A percentile compares a stretch with the other conserved stretches of the same genome.
Evolutionary conservation across 331 rosid genomes (phyloP).

Genomic region (Prunus yedoensis): DNA sequence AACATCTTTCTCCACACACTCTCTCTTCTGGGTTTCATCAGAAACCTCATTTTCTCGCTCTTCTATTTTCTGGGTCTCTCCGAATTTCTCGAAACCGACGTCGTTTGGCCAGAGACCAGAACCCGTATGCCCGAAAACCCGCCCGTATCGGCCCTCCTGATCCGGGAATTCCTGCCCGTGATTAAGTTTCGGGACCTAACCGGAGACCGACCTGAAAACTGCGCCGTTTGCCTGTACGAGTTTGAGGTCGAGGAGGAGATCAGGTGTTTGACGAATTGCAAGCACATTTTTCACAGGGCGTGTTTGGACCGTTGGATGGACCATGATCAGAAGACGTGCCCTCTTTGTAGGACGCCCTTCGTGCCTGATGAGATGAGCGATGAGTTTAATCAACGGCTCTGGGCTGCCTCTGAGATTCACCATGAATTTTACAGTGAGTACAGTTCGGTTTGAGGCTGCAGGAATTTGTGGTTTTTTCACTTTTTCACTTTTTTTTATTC

Average conservation of each 20-base stretch:
- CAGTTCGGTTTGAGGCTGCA: conserved; percentile 38
- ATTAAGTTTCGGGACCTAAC: conserved; percentile 39
- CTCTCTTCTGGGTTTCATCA: conserved; percentile 63
- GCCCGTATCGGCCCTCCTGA: conserved; percentile 61
- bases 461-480: background rate
- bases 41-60: conserved; percentile 57
- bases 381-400: conserved; percentile 75
- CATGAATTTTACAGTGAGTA: conserved; percentile 40
- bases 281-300: conserved; percentile 76
- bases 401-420: conserved; percentile 60
- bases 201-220: conserved; percentile 44
- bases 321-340: conserved; percentile 88
- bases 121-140: conserved; percentile 34
- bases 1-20: conserved; percentile 64
- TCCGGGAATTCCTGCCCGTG: conserved; percentile 75
- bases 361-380: conserved; percentile 67
- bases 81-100: conserved; percentile 62
- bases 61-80: conserved; percentile 73
- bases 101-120: conserved; percentile 36
- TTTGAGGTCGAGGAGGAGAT: conserved; percentile 74
- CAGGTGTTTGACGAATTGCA: conserved; percentile 77
- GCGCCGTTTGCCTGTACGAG: conserved; percentile 82
- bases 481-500: background rate
- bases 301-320: conserved; percentile 98
- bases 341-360: conserved; percentile 74